Conservation (phyloP, 2,329 filamentous ascomycete genomes). For the Colletotrichum musae region DNA sequence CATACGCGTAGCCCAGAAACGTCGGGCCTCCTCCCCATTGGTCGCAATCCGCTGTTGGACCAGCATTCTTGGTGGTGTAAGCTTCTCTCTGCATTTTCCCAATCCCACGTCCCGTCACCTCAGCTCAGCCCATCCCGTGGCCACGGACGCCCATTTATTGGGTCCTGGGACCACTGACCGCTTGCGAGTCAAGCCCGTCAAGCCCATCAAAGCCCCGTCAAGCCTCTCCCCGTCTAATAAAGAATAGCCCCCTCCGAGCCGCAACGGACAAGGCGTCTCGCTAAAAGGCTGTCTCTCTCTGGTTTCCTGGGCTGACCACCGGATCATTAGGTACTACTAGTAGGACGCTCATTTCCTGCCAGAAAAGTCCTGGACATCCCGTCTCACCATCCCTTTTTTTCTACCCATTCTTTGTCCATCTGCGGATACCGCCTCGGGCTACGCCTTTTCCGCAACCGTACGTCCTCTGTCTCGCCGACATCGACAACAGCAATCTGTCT, state of each 20-base stretch:
- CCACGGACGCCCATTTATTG: slow-evolving; percentile 23
- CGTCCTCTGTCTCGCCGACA: slow-evolving; percentile 19
- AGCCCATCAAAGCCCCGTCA: slow-evolving; percentile 24
- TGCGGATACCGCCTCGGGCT: neutral
- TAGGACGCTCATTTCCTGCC: slow-evolving; percentile 33
- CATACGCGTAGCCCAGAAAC: neutral
- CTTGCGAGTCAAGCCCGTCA: slow-evolving; percentile 26
- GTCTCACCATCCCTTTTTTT: slow-evolving; percentile 29
- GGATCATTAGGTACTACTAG: slow-evolving; percentile 15
- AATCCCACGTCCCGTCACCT: slow-evolving; percentile 17
- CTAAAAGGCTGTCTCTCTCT: slow-evolving; percentile 12
- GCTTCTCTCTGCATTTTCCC: slow-evolving; percentile 15
- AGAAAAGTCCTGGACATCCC: slow-evolving; percentile 7
- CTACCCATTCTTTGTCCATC: slow-evolving; percentile 34
- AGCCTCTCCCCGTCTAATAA: slow-evolving; percentile 14
- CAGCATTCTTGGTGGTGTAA: slow-evolving; percentile 13
- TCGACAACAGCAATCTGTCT: slow-evolving; percentile 22
- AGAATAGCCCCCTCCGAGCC: slow-evolving; percentile 27
- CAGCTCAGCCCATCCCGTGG: slow-evolving; percentile 31
- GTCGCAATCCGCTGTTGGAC: slow-evolving; percentile 1
- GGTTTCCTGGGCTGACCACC: slow-evolving; percentile 29
- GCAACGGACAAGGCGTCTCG: slow-evolving; percentile 25
- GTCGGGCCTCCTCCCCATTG: slow-evolving; percentile 1
- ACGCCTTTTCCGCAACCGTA: slow-evolving; percentile 34
- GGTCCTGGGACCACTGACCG: slow-evolving; percentile 28